Conservation (phyloP, 345 rosid genomes). For the Hibiscus tridactylites region DNA sequence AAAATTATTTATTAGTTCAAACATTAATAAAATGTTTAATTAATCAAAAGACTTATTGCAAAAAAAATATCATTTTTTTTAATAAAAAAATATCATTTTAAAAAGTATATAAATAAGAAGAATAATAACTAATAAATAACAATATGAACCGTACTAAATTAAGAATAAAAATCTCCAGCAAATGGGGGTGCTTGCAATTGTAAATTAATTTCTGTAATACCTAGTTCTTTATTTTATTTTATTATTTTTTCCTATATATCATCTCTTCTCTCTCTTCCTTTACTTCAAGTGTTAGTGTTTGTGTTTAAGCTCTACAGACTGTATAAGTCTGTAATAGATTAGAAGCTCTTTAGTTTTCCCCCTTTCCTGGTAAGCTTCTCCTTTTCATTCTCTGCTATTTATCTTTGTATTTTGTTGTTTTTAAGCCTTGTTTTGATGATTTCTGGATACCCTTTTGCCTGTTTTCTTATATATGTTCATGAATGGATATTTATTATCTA, state of each 20-base stretch:
- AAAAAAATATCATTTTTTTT: not conserved
- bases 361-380: conserved; percentile 19
- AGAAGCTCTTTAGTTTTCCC: conserved; percentile 6
- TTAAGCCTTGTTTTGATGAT: conserved; percentile 1
- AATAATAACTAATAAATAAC: not conserved
- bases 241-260: not conserved
- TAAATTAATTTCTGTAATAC: conserved; percentile 1
- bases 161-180: conserved; percentile 13
- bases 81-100: not conserved
- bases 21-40: too few relatives aligned
- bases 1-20: too few relatives aligned
- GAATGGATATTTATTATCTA: not conserved
- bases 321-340: not conserved
- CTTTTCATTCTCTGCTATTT: not conserved
- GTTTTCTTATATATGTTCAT: not conserved
- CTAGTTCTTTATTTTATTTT: not conserved
- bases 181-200: conserved; percentile 19
- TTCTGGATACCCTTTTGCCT: conserved; percentile 3
- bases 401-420: not conserved
- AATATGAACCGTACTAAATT: not conserved
- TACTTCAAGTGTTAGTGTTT: conserved; percentile 21
- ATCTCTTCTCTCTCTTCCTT: conserved; percentile 27
- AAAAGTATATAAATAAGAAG: not conserved
- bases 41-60: not conserved
- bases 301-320: conserved; percentile 10